Conservation (phyloP, 2,329 filamentous ascomycete genomes). For the Arachnomyces sp. region DNA sequence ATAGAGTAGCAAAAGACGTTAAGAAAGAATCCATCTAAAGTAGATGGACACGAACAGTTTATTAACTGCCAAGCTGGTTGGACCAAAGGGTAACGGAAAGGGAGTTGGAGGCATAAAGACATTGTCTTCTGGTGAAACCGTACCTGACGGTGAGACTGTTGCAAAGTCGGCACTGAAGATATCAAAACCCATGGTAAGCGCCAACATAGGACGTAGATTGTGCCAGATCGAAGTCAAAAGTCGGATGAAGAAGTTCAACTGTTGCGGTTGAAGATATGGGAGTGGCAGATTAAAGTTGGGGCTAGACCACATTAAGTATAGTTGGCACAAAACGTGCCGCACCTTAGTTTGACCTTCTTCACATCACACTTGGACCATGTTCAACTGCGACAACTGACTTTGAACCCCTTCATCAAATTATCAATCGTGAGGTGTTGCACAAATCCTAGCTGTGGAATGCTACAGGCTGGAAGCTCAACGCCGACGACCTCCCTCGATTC, state of each 20-base stretch:
- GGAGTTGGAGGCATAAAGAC: constrained; percentile 16
- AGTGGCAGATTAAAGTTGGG: not conserved
- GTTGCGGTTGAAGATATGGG: not conserved
- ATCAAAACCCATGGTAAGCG: not conserved
- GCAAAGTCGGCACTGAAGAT: constrained; percentile 1
- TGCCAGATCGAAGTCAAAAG: not conserved
- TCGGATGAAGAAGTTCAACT: not conserved
- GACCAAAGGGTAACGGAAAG: constrained; percentile 10
- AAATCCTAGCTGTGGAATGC: not conserved
- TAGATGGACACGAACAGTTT: constrained; percentile 6
- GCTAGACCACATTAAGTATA: not conserved
- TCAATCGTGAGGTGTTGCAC: constrained; percentile 1
- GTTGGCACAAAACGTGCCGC: constrained; percentile 5
- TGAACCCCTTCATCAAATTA: not conserved
- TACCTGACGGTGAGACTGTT: constrained; percentile 6
- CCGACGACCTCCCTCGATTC: no score
- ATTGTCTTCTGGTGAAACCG: constrained; percentile 15
- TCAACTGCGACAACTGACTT: not conserved
- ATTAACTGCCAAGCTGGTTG: constrained; percentile 8
- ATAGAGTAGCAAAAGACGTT: constrained; percentile 11
- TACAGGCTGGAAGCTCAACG: no score
- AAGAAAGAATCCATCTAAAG: constrained; percentile 3
- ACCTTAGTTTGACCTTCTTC: constrained; percentile 4
- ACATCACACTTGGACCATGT: constrained; percentile 1
- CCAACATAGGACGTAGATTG: not conserved